Evolutionary conservation across 352 stramenopile genomes (phyloP).

Genomic region (Lagenidium sp.): DNA sequence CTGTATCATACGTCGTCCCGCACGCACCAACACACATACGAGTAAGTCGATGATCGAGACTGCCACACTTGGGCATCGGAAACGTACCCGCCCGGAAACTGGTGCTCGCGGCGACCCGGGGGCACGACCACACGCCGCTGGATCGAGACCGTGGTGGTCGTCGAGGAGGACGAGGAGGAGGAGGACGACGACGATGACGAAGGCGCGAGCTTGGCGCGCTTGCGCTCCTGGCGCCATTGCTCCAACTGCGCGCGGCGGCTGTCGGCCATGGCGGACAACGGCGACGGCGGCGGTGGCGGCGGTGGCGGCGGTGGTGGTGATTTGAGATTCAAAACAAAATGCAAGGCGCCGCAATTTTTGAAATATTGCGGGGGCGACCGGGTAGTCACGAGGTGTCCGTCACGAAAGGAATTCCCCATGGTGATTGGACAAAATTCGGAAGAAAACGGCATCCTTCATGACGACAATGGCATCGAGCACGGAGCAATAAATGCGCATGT

Average conservation of each 20-base stretch:
- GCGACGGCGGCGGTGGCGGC: too few relatives aligned
- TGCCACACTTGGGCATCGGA: not conserved
- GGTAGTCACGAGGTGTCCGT: too few relatives aligned
- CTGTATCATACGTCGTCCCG: too few relatives aligned
- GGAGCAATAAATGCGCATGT: too few relatives aligned
- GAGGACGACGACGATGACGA: not conserved
- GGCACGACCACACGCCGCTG: conserved; percentile 11
- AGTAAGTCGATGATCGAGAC: not conserved
- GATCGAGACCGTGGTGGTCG: conserved; percentile 12
- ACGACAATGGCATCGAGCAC: too few relatives aligned
- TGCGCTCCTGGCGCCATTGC: conserved; percentile 50
- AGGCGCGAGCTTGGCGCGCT: conserved; percentile 6
- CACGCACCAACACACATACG: not conserved
- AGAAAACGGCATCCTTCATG: too few relatives aligned
- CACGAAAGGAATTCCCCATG: too few relatives aligned
- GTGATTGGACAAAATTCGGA: not conserved
- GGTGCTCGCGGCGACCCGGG: too few relatives aligned
- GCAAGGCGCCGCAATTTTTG: too few relatives aligned
- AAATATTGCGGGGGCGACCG: not conserved
- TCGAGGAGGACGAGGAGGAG: too few relatives aligned
- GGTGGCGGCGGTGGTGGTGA: too few relatives aligned
- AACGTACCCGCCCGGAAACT: not conserved
- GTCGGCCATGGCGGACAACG: conserved; percentile 26
- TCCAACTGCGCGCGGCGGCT: conserved; percentile 48
- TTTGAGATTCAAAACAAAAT: too few relatives aligned